Evolutionary conservation across 768 basidiomycete species (phyloP), one percentile per base, ranked within the genome.

Genomic region (Tricholoma flavovirens): DNA sequence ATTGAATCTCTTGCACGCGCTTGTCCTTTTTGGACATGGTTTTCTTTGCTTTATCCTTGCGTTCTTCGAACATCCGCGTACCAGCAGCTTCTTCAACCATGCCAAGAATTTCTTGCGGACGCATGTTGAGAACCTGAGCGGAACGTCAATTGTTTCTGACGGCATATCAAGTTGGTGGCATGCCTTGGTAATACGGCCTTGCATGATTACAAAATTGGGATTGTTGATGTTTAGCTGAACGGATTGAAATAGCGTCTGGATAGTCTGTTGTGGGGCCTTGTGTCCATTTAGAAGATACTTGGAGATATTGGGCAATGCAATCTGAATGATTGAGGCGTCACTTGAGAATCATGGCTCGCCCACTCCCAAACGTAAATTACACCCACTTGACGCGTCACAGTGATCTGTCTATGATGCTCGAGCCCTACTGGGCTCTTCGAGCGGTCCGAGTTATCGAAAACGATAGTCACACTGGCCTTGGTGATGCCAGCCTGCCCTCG

Each of bases 191-290:
- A 99, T 99, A 50, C 95, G 91, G 26, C 97, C 96, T 72, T 99
- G 97, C 96, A 98, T 98, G 69, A 98, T 98, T 56, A 99, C 80
- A 75, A 98, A 98, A 69, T 98, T 98, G 43, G 97, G 97, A 71
- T 98, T 98, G 74, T 98, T 99, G 80, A 99, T 98, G 68, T 98
- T 98, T 61, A 99, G 83, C 69, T 97, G 94, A 0, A 99, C 95
- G 38, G 91, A 88, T 67, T 98, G 97, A 66, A 99, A 98, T 12
- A 98, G 77, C 26, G 85, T 88, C 65, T 97, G 97, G 0, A 99
- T 82, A 1, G 76, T 78, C 53, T 89, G 83, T 61, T 97, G 93
- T 3, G 84, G 83, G 3, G 93, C 78, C 64, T 95, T 97, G 76
- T 98, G 97, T 0, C 97, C 97, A 60, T 98, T 98, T 40, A 98